Base-by-base conservation (phyloP, 2,329 filamentous ascomycete species). In the Aureobasidium sp. region DNA sequence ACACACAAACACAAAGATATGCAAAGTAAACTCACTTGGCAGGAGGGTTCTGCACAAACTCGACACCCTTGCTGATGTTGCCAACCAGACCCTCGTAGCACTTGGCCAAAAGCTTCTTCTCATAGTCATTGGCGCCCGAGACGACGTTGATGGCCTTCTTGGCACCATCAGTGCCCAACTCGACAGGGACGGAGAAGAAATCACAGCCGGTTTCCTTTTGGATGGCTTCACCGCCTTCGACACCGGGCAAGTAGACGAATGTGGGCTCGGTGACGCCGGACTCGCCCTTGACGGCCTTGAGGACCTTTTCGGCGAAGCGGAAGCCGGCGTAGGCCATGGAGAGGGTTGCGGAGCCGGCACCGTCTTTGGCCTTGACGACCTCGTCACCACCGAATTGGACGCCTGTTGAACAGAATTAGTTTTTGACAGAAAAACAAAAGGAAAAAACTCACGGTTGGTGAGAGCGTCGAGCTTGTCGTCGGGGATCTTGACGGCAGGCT, bases 351-450 rank as follows among this genome's bases (percentile, higher is more conserved):
- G 88, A 94, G 60, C 90, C 90, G 67, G 84, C 84, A 66, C 90
- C 90, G 61, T 93, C 87, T 82, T 95, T 95, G 69, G 90, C 90
- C 79, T 91, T 84, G 71, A 95, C 90, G 59, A 95, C 90, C 77
- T 95, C 90, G 63, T 98, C 93, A 78, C 93, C 93, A 70, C 93
- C 93, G 64, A 96, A 97, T 74, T 98, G 93, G 55, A 97, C 88
- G 63, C 80, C 79, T 82, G 59, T 32, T 35, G 29, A 11, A 48
- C 14, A 34, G 19, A 12, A 17, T 14, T 17, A 12, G 7, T 24
- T 11, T 8, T 8, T 16, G 3, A 8, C 11, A 1, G 14, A 3
- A 22, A 3, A 29, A 21, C 4, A 27, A 11, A 6, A 14, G 19
- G 8, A 24, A 19, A 30, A 24, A 19, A 71, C 79, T 66, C 66